Evolutionary conservation across 2,329 filamentous ascomycete species (phyloP), one percentile per base, ranked within the genome.

Genomic region (Rhynchosporium agropyri): DNA sequence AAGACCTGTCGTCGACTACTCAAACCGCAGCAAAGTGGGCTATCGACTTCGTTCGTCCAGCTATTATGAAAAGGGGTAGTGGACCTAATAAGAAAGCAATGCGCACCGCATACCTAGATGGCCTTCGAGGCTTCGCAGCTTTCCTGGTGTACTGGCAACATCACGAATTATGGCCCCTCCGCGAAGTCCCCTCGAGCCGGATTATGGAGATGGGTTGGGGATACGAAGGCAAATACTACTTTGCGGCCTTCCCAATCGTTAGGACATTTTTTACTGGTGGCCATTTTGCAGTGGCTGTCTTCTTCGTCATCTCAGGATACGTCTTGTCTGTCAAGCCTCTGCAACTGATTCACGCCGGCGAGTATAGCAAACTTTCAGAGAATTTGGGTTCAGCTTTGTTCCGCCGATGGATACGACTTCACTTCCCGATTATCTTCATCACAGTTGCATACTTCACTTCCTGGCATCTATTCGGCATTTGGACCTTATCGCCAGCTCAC

Each of bases 221-320:
- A 74, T 61, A 74, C 73, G 64, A 72, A 68, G 40, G 71, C 69
- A 53, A 67, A 56, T 67, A 66, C 68, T 57, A 69, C 77, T 58
- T 79, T 77, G 70, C 72, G 75, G 29, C 79, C 61, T 77, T 90
- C 2, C 87, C 86, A 4, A 78, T 79, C 0, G 73, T 90, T 46
- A 79, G 88, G 31, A 77, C 79, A 43, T 80, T 89, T 68, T 87
- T 89, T 71, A 79, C 80, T 1, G 83, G 85, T 3, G 84, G 86
- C 0, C 84, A 89, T 65, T 83, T 82, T 48, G 83, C 85, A 5
- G 83, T 84, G 77, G 13, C 79, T 65, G 74, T 81, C 36, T 81
- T 81, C 72, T 82, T 81, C 70, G 75, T 81, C 64, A 79, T 82
- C 26, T 81, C 79, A 0, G 80, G 80, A 31, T 80, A 80, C 61